A percentile compares a stretch with the other conserved stretches of the same genome.
Evolutionary conservation across 768 basidiomycete species (phyloP).

Genomic region (Agaricus subrufescens): DNA sequence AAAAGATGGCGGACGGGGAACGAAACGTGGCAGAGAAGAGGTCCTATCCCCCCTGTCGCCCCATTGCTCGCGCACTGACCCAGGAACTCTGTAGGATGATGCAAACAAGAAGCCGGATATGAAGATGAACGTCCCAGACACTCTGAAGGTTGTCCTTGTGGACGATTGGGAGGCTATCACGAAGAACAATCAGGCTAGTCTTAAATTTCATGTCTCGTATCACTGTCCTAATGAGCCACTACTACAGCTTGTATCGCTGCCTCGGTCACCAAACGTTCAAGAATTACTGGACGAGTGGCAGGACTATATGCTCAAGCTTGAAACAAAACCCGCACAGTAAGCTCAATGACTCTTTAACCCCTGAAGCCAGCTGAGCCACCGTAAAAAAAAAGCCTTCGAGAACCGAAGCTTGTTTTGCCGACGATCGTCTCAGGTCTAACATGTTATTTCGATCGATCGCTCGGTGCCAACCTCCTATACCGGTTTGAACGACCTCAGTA

Average conservation of each 20-base stretch:
- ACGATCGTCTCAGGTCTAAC: conserved; percentile 84
- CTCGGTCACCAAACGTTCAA: conserved; percentile 73
- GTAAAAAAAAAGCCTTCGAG: conserved; percentile 47
- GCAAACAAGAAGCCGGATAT: conserved; percentile 78
- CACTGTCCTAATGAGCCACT: not conserved
- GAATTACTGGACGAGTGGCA: conserved; percentile 78
- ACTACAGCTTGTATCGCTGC: conserved; percentile 77
- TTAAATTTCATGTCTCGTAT: not conserved
- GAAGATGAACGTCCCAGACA: conserved; percentile 85
- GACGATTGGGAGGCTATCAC: conserved; percentile 99
- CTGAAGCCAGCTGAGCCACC: not conserved
- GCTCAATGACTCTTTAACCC: conserved; percentile 14
- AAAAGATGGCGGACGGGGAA: conserved; percentile 62
- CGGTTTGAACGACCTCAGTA: conserved; percentile 96
- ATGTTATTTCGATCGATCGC: conserved; percentile 90
- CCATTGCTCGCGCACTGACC: not conserved
- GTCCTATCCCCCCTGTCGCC: conserved; percentile 28
- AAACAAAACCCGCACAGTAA: conserved; percentile 43
- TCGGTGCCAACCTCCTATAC: conserved; percentile 88
- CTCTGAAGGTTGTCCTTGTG: conserved; percentile 84
- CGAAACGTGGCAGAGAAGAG: conserved; percentile 73
- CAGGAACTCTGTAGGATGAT: conserved; percentile 54
- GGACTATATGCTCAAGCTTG: conserved; percentile 42
- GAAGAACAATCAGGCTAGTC: conserved; percentile 80
- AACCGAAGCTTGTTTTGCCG: conserved; percentile 64